Conservation (phyloP, 331 rosid species). For the Arachis monticola region DNA sequence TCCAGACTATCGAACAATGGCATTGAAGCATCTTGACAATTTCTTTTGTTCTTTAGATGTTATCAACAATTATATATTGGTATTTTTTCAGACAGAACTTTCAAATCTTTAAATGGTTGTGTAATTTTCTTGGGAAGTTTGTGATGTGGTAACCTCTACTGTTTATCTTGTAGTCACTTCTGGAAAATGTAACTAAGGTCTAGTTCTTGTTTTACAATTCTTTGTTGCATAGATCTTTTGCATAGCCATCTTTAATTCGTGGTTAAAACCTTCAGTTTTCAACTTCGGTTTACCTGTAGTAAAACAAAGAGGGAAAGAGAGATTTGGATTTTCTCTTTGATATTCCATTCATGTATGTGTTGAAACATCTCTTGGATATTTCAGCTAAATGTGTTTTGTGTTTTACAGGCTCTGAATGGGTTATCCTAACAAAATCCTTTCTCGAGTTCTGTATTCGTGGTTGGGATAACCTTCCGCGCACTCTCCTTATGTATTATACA, state of each 20-base stretch:
- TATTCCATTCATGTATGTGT: neutral
- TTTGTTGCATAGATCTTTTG: constrained; percentile 8
- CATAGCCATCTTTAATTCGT: neutral
- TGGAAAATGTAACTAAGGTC: neutral
- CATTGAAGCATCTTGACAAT: neutral
- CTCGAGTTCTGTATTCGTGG: constrained; percentile 85
- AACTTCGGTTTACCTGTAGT: constrained; percentile 3
- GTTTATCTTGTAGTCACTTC: constrained; percentile 13
- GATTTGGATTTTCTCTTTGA: neutral
- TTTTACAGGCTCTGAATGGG: constrained; percentile 73
- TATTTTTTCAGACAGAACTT: neutral
- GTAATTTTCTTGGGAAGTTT: constrained; percentile 21
- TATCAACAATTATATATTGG: neutral
- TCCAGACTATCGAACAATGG: neutral
- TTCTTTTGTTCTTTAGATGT: neutral
- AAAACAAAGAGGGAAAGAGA: neutral
- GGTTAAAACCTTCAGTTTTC: constrained; percentile 3
- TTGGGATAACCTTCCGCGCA: constrained; percentile 94
- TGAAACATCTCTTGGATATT: constrained; percentile 3
- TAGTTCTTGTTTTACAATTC: neutral
- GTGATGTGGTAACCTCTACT: constrained; percentile 6
- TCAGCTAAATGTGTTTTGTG: constrained; percentile 2
- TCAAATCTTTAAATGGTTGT: constrained; percentile 15
- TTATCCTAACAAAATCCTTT: constrained; percentile 74
- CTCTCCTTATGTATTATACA: constrained; percentile 87